Evolutionary conservation across 306 rosid species (phyloP).

Genomic region (Alnus glutinosa): DNA sequence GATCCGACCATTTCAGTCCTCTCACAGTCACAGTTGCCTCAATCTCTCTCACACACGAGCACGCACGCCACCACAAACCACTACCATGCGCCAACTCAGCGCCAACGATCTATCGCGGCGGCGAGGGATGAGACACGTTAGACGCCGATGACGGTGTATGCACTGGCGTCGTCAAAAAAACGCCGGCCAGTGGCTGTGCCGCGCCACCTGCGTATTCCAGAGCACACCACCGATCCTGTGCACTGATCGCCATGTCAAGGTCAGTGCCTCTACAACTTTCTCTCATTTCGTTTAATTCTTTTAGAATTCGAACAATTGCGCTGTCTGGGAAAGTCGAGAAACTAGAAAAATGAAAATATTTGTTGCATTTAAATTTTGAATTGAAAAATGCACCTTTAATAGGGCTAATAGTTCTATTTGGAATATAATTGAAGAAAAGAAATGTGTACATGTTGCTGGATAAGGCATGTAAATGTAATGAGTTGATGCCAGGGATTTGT

Average conservation of each 20-base stretch:
- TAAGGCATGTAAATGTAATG: not conserved
- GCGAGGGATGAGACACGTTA: constrained; percentile 4
- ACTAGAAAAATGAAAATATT: not conserved
- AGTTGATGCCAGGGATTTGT: not conserved
- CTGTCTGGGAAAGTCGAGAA: constrained; percentile 4
- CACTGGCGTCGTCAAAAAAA: constrained; percentile 2
- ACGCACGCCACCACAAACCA: not conserved
- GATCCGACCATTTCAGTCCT: not conserved
- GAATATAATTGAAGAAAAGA: not conserved
- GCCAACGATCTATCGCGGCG: constrained; percentile 13
- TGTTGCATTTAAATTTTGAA: not conserved
- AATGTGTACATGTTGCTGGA: not conserved
- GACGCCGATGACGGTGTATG: constrained; percentile 27
- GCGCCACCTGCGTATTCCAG: constrained; percentile 15
- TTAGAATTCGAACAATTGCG: not conserved
- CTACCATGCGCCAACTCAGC: constrained; percentile 26
- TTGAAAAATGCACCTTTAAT: not conserved
- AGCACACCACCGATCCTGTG: constrained; percentile 19
- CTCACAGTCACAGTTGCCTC: not conserved
- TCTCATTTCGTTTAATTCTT: not conserved
- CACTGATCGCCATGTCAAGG: constrained; percentile 52
- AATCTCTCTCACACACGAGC: not conserved
- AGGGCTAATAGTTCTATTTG: not conserved
- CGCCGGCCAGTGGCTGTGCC: constrained; percentile 4
- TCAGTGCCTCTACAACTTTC: constrained; percentile 14